Percentiles rank a stretch among this genome's conserved stretches.
These are phyloP conservation scores for Podaxis carcinomalis DNA, from an alignment of 768 basidiomycete species.

Conservation along the genomic window DNA sequence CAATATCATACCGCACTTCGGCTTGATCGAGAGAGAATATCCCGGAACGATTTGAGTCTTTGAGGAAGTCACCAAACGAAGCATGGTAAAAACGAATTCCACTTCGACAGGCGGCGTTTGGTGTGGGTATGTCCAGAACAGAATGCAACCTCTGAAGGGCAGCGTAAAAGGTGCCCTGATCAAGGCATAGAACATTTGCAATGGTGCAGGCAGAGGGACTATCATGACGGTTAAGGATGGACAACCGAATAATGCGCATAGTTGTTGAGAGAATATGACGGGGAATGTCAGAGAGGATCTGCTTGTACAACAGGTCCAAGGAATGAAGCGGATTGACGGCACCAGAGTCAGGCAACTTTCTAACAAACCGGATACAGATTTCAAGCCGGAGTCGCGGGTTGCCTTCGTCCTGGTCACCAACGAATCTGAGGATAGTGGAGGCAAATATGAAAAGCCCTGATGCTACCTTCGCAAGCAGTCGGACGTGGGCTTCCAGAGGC, in stretches of 20 bases:
- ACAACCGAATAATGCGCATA: neutral
- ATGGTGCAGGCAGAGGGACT: neutral
- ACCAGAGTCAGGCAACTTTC: neutral
- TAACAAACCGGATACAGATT: neutral
- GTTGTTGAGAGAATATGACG: neutral
- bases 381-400: neutral
- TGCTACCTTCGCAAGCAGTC: neutral
- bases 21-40: neutral
- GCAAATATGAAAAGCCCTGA: neutral
- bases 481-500: neutral
- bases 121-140: neutral
- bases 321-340: neutral
- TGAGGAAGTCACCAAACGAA: neutral
- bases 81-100: neutral
- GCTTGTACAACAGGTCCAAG: neutral
- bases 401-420: neutral
- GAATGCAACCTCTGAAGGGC: neutral
- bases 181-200: neutral
- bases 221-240: neutral
- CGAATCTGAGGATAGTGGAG: neutral
- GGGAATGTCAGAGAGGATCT: neutral
- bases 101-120: neutral
- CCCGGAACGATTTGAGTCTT: neutral
- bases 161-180: neutral
- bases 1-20: neutral